Evolutionary conservation across 345 rosid genomes (phyloP), one percentile per base, ranked within the genome.

Genomic region (Aquilaria malaccensis): DNA sequence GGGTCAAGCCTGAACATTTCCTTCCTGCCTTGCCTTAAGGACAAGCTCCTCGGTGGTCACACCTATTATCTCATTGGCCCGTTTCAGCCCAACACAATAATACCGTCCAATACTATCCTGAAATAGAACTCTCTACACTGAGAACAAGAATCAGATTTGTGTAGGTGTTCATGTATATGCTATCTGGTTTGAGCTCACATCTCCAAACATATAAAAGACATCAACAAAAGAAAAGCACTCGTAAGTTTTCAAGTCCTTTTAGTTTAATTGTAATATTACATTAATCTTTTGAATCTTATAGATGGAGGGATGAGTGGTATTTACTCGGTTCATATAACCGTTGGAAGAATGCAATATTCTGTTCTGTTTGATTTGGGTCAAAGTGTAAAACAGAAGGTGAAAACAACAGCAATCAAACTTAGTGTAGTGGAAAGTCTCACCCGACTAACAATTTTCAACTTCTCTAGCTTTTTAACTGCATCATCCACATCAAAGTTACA

Each of bases 401-500:
- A 37, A 37, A 37, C 43, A 37, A 37, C 43, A 37, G 43, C 12
- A 30, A 30, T 47, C 53, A 62, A 62, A 33, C 43, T 15, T 37
- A 4, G 22, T 6, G 1, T 10, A 32, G 65, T 14, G 14, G 56
- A 61, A 51, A 4, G 12, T 37, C 84, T 82, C 62, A 84, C 90
- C 85, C 83, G 86, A 59, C 80, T 49, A 71, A 94, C 86, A 6
- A 94, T 90, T 58, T 93, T 87, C 66, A 88, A 60, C 76, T 84
- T 94, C 80, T 89, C 91, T 52, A 90, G 78, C 85, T 94, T 94
- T 32, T 68, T 71, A 72, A 94, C 79, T 56, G 98, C 97, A 80
- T 89, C 97, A 53, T 89, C 98, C 67, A 93, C 97, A 55, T 89
- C 96, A 71, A 93, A 89, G 75, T 93, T 85, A 70, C 97, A 89